phyloP scores from a whole-genome alignment of 2,329 filamentous ascomycete genomes.

The Stagonosporopsis chrysanthemi region DNA sequence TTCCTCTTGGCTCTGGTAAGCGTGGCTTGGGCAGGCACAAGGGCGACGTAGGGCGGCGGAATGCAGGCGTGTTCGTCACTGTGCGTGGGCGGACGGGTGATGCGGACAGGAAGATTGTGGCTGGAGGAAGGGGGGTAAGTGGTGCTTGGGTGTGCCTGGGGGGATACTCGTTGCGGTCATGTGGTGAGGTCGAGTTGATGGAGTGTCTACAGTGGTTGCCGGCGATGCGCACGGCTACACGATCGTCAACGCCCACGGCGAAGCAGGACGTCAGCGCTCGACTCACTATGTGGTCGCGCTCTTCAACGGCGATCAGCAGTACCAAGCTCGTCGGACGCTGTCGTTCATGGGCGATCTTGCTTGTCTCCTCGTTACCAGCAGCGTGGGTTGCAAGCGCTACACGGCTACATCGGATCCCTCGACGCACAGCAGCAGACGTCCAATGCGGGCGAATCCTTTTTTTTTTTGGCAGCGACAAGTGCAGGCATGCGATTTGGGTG shows the following conservation, averaged over 20 bases:
- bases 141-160: too few species aligned
- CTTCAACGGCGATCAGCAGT: constrained; percentile 5
- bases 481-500: not conserved
- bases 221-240: too few species aligned
- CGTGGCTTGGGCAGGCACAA: constrained; percentile 1
- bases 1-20: constrained; percentile 3
- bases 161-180: too few species aligned
- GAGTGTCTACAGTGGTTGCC: too few species aligned
- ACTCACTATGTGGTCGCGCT: not conserved
- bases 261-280: too few species aligned
- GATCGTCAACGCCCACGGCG: too few species aligned
- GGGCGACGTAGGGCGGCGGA: not conserved
- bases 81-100: not conserved
- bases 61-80: not conserved
- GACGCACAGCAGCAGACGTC: not conserved
- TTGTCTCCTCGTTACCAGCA: constrained; percentile 10
- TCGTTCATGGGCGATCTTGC: constrained; percentile 2
- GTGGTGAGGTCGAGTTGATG: too few species aligned
- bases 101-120: not conserved
- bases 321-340: constrained; percentile 3
- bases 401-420: constrained; percentile 1
- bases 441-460: not conserved
- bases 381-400: not conserved
- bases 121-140: not conserved
- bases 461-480: not conserved